Conservation (phyloP, 495 filamentous ascomycete species). For the Aspergillus funiculosus region DNA sequence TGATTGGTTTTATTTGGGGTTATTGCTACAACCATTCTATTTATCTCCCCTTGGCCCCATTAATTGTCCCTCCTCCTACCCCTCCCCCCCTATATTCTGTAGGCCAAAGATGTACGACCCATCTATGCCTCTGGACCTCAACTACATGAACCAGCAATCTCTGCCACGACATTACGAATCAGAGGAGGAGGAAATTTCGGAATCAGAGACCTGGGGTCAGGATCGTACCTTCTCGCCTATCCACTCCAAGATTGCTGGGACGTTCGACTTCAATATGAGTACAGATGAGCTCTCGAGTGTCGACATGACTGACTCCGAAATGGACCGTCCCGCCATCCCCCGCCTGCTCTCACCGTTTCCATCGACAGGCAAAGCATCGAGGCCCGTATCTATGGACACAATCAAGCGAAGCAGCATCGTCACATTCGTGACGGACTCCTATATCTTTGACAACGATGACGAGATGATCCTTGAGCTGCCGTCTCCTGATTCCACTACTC, state of each 20-base stretch:
- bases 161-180: constrained; percentile 40
- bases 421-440: constrained; percentile 31
- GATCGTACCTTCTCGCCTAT: constrained; percentile 33
- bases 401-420: constrained; percentile 37
- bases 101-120: constrained; percentile 30
- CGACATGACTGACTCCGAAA: constrained; percentile 23
- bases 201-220: constrained; percentile 33
- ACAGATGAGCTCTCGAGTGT: constrained; percentile 27
- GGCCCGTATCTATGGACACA: constrained; percentile 39
- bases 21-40: no score
- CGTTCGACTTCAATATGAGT: constrained; percentile 31
- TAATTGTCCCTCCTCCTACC: background rate
- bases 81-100: background rate
- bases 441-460: constrained; percentile 35
- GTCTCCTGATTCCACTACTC: constrained; percentile 28
- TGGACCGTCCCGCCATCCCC: constrained; percentile 18
- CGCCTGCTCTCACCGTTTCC: constrained; percentile 22
- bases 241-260: constrained; percentile 21
- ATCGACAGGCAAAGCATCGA: constrained; percentile 22
- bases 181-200: constrained; percentile 42
- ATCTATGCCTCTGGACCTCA: constrained; percentile 25
- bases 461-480: constrained; percentile 38
- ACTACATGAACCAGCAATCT: constrained; percentile 34
- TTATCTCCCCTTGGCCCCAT: constrained; percentile 1
- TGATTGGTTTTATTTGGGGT: background rate